Evolutionary conservation across 75 land plant genomes (phyloP).

Genomic region (Adiantum capillusveneris): DNA sequence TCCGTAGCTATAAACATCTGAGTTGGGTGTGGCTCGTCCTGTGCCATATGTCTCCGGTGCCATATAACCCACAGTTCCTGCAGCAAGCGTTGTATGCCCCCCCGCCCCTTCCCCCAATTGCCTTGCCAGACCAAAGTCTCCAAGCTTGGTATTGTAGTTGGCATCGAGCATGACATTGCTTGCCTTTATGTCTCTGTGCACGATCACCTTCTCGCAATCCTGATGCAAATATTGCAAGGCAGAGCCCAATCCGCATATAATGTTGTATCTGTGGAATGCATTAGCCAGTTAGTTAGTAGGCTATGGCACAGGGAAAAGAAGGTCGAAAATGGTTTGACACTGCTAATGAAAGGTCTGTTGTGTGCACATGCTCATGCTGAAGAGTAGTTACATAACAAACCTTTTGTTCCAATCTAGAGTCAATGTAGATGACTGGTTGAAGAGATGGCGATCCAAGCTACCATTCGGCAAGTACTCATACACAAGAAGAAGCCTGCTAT

Average conservation of each 20-base stretch:
- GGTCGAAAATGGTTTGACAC: neutral
- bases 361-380: too few species aligned
- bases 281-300: neutral
- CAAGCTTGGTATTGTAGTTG: neutral
- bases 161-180: constrained; percentile 11
- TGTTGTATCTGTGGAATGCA: neutral
- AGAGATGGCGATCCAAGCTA: constrained; percentile 10
- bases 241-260: neutral
- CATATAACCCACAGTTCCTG: constrained; percentile 1
- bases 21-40: neutral
- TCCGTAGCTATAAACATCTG: neutral
- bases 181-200: constrained; percentile 13
- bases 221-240: constrained; percentile 7
- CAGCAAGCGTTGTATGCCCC: neutral
- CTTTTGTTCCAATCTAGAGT: neutral
- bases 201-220: constrained; percentile 7
- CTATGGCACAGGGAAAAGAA: too few species aligned
- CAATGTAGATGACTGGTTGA: neutral
- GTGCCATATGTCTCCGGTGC: neutral
- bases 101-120: neutral
- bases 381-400: too few species aligned
- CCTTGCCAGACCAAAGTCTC: constrained; percentile 11
- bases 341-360: too few species aligned
- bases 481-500: constrained; percentile 9
- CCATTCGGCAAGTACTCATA: constrained; percentile 17